phyloP scores from a whole-genome alignment of 2,329 filamentous ascomycete species.

The Colletotrichum sp. region DNA sequence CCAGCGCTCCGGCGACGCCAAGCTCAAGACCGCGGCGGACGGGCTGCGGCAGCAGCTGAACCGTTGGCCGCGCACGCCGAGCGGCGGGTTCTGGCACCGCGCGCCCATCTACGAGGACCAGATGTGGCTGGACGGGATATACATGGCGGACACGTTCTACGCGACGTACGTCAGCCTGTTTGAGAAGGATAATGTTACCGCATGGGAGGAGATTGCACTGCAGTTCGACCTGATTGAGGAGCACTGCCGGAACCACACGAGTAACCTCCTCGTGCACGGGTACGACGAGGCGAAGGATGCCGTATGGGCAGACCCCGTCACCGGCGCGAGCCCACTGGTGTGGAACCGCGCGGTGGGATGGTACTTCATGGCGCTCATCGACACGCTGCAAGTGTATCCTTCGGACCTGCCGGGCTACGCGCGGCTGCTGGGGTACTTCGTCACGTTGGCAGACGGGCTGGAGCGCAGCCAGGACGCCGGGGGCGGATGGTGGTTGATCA shows the following conservation, averaged over 20 bases:
- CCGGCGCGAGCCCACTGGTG: slow-evolving; percentile 55
- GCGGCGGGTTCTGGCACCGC: slow-evolving; percentile 61
- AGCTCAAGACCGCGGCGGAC: slow-evolving; percentile 54
- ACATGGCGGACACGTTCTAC: slow-evolving; percentile 53
- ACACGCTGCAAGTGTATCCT: slow-evolving; percentile 52
- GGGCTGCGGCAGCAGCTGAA: slow-evolving; percentile 51
- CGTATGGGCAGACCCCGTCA: slow-evolving; percentile 55
- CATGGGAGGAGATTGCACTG: slow-evolving; percentile 48
- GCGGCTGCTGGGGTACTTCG: slow-evolving; percentile 42
- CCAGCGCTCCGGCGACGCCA: slow-evolving; percentile 47
- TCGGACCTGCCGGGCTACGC: slow-evolving; percentile 36
- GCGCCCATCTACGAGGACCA: slow-evolving; percentile 49
- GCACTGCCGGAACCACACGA: slow-evolving; percentile 43
- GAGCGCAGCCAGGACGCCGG: slow-evolving; percentile 43
- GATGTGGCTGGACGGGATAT: slow-evolving; percentile 65
- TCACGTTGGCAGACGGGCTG: slow-evolving; percentile 44
- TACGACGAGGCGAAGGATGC: slow-evolving; percentile 55
- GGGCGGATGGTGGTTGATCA: slow-evolving; percentile 65
- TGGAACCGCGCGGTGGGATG: slow-evolving; percentile 62
- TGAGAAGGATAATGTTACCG: slow-evolving; percentile 40
- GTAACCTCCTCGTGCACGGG: slow-evolving; percentile 56
- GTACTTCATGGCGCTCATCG: slow-evolving; percentile 58
- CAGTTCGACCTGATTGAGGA: slow-evolving; percentile 52
- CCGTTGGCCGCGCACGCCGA: slow-evolving; percentile 51
- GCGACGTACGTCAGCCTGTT: slow-evolving; percentile 44